Base-by-base conservation (phyloP, 2,329 filamentous ascomycete species). In the Cercospora zeae-maydis region DNA sequence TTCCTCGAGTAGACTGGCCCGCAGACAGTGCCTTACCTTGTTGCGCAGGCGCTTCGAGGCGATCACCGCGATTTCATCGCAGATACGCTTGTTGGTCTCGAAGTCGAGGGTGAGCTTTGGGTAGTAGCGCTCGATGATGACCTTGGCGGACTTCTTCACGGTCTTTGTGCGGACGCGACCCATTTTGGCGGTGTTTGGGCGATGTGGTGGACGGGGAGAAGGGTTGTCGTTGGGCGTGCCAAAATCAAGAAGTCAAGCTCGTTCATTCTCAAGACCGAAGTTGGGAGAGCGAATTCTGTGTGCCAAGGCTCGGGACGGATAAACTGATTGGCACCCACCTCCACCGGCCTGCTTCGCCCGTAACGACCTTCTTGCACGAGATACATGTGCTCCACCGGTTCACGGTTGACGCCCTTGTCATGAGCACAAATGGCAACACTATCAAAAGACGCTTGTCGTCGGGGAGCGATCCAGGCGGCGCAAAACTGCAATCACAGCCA, bases 81-180 rank as follows among this genome's bases (percentile, higher is more conserved):
- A 98, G 78, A 98, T 96, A 77, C 92, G 87, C 91, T 97, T 97
- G 90, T 97, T 97, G 88, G 91, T 96, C 89, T 99, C 95, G 85
- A 99, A 99, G 86, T 99, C 95, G 78, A 98, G 91, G 71, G 93
- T 97, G 81, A 99, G 87, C 84, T 92, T 92, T 79, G 95, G 95
- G 72, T 76, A 96, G 86, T 95, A 96, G 73, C 90, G 88, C 90
- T 97, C 93, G 83, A 99, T 98, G 85, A 98, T 93, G 87, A 97
- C 92, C 91, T 99, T 99, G 85, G 95, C 93, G 86, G 88, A 89
- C 82, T 88, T 88, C 84, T 90, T 90, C 77, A 90, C 87, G 74
- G 86, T 89, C 85, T 80, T 84, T 65, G 82, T 84, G 69, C 82
- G 79, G 75, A 84, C 82, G 75, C 82, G 82, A 83, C 82, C 82